Evolutionary conservation across 306 rosid genomes (phyloP), one percentile per base, ranked within the genome.

Genomic region (Cicer chorassanicum): DNA sequence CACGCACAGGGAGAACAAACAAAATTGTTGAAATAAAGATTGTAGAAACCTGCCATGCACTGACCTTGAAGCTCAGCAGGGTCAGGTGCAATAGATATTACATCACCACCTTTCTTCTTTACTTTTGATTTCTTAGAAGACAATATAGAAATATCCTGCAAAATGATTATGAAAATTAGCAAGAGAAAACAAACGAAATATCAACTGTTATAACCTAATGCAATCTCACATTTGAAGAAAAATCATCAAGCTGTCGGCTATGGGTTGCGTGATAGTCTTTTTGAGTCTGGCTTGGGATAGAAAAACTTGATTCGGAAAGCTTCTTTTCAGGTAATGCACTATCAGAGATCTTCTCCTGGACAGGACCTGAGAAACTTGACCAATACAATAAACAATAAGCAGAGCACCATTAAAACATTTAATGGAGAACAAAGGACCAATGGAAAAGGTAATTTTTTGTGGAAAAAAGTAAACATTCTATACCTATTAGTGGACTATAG

Each of bases 311-410:
- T 78, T 90, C 90, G 64, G 43, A 74, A 56, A 72, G 76, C 88
- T 81, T 89, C 84, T 86, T 90, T 79, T 95, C 97, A 81, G 87
- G 76, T 70, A 80, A 82, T 16, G 75, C 82, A 80, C 85, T 82
- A 78, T 82, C 73, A 78, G 87, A 87, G 84, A 92, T 75, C 81
- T 87, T 93, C 90, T 88, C 97, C 89, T 84, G 83, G 78, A 90
- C 83, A 80, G 89, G 97, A 95, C 99, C 99, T 90, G 99, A 87
- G 96, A 90, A 89, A 95, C 99, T 95, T 95, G 97, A 95, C 89
- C 96, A 90, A 86, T 83, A 81, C 92, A 92, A 89, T 87, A 90
- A 86, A 86, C 88, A 95, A 88, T 95, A 89, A 94, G 96, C 86
- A 85, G 82, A 84, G 84, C 85, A 86, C 84, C 83, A 83, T 78